Evolutionary conservation across 805 yeast species (phyloP).

Genomic region (Wilhelminamyces savonicus): DNA sequence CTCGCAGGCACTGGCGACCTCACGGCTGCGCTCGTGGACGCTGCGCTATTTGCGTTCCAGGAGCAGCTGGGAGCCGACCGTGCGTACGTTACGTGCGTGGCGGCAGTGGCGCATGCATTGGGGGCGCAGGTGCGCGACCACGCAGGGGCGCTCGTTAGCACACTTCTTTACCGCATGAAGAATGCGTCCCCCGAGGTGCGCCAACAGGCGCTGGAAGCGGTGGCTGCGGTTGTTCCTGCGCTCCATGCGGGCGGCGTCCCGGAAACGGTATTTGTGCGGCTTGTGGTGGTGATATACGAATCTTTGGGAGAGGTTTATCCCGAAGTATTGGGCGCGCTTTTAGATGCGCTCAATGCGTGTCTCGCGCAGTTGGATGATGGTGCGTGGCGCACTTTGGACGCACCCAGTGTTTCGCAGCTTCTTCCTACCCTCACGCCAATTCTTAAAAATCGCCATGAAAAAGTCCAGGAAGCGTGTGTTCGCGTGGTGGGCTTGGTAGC

Average conservation of each 20-base stretch:
- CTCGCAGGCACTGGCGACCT: conserved; percentile 22
- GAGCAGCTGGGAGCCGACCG: conserved; percentile 60
- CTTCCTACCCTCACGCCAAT: conserved; percentile 89
- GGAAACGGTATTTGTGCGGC: conserved; percentile 53
- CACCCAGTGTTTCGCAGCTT: conserved; percentile 76
- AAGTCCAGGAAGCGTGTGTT: conserved; percentile 81
- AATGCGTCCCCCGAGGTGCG: conserved; percentile 68
- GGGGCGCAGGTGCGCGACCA: conserved; percentile 66
- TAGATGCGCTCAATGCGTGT: conserved; percentile 63
- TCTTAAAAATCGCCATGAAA: conserved; percentile 80
- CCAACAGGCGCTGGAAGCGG: conserved; percentile 78
- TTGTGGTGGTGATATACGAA: conserved; percentile 77
- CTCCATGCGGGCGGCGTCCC: conserved; percentile 54
- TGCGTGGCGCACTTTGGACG: conserved; percentile 41
- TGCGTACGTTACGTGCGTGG: conserved; percentile 56
- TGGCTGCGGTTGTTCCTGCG: conserved; percentile 59
- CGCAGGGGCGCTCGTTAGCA: conserved; percentile 63
- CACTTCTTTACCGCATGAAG: conserved; percentile 65
- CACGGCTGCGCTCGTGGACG: conserved; percentile 71
- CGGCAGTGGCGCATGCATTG: conserved; percentile 54
- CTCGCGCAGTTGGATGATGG: conserved; percentile 54
- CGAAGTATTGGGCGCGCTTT: conserved; percentile 81
- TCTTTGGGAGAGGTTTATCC: conserved; percentile 93
- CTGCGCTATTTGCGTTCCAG: conserved; percentile 73
- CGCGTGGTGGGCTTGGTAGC: conserved; percentile 80